Evolutionary conservation across 108 stramenopile genomes (phyloP), one percentile per base, ranked within the genome.

Genomic region (Aureococcus anophagefferens): DNA sequence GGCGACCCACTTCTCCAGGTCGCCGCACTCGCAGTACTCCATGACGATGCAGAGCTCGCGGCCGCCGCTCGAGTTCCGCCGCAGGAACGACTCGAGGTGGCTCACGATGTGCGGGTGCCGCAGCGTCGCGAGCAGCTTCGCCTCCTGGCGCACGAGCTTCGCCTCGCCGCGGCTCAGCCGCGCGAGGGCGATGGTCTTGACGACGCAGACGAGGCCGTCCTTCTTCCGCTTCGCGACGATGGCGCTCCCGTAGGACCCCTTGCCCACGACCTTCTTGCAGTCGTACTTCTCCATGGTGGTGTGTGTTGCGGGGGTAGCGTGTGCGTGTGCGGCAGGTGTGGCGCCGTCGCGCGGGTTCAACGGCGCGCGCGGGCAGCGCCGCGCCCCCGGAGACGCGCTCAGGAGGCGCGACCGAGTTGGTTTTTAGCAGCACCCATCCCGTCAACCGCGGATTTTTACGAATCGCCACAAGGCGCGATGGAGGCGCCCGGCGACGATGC

Each of bases 11-110:
- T 74, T 64, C 25, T 34, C 46, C 33, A 79, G 71, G 46, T 79
- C 79, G 0, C 79, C 79, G 17, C 65, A n/a, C 30, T 76, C 75
- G 68, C 68, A 68, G 68, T 67, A 79, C 63, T 79, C 74, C 72
- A 75, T 79, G 0, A 76, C 74, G 33, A 79, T 71, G 59, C 70
- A 75, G 30, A 79, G 46, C 15, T 36, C 17, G 7, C 63, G 64
- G 4, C 63, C 59, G n/a, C 64, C 40, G 51, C 1, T 1, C 51
- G 21, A 25, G 21, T 16, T 59, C 51, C 25, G 4, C 40, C 40
- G 5, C 4, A 28, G 17, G 0, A 71, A 76, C 46, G 46, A 46
- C 32, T 76, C 76, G 63, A 72, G 63, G 30, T 76, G 71, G 0
- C n/a, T 34, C 15, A 76, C 76, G 46, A 76, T 71, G 59, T 76